Evolutionary conservation across 768 basidiomycete genomes (phyloP).

Genomic region (Boletus sp.): DNA sequence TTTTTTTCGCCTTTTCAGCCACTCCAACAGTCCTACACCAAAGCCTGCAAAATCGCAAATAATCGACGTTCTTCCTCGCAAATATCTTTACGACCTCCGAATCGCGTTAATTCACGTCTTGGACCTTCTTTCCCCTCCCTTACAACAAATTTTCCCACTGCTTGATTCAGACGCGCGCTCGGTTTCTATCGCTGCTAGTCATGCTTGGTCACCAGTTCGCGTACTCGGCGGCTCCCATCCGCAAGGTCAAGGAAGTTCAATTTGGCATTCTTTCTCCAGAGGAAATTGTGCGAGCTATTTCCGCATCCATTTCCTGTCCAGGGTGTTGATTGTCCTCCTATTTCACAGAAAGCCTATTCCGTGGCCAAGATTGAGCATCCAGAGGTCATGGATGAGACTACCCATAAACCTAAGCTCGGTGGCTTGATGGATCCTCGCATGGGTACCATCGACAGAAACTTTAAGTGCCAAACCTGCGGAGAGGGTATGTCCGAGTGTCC

Average conservation of each 20-base stretch:
- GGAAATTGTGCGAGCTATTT: conserved; percentile 70
- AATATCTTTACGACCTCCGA: conserved; percentile 7
- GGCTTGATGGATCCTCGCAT: conserved; percentile 98
- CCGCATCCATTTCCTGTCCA: background rate
- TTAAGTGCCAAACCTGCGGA: conserved; percentile 99
- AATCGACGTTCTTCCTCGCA: conserved; percentile 1
- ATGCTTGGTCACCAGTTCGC: conserved; percentile 92
- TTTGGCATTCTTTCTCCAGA: conserved; percentile 98
- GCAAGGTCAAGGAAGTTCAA: conserved; percentile 96
- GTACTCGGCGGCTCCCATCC: conserved; percentile 89
- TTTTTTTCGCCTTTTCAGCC: conserved; percentile 15
- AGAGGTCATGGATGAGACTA: conserved; percentile 96
- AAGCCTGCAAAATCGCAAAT: conserved; percentile 22
- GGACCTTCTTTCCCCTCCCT: conserved; percentile 1
- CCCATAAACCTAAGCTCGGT: conserved; percentile 84
- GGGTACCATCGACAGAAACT: conserved; percentile 96
- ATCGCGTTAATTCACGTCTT: conserved; percentile 30
- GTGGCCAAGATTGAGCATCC: conserved; percentile 98
- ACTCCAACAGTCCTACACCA: background rate
- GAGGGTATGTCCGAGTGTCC: conserved; percentile 99
- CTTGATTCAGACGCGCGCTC: conserved; percentile 17
- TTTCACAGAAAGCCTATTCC: conserved; percentile 89
- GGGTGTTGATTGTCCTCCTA: conserved; percentile 16
- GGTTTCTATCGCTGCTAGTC: conserved; percentile 17
- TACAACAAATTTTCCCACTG: background rate